Evolutionary conservation across 2,329 filamentous ascomycete species (phyloP), one percentile per base, ranked within the genome.

Genomic region (Talaromyces sp.): DNA sequence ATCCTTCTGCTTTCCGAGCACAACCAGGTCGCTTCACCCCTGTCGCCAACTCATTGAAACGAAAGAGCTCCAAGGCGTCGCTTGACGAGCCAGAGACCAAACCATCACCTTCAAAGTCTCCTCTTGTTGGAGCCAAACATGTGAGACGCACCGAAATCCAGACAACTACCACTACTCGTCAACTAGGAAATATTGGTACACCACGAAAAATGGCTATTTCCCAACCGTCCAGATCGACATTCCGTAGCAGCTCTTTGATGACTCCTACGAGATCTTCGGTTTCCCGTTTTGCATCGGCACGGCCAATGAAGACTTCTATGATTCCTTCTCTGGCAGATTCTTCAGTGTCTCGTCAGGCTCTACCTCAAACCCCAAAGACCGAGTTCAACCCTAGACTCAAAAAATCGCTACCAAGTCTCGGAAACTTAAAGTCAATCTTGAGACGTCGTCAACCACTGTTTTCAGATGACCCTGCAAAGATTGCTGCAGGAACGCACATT

Each of bases 241-340:
- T 76, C 72, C 78, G 76, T 71, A 82, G 75, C 72, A 82, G 82
- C 67, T 87, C 82, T 66, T 80, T 94, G 35, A 85, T 88, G 76
- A 96, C 91, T 6, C 92, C 93, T 0, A 95, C 91, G 9, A 92
- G 92, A 75, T 82, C 91, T 8, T 92, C 90, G 0, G 76, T 91
- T 60, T 86, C 88, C 39, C 87, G 89, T 50, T 79, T 84, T 56
- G 78, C 83, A 63, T 87, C 82, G 69, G 78, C 79, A 62, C 87
- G 85, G 72, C 80, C 82, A 8, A 78, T 85, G 52, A 85, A 83
- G 62, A 80, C 80, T 24, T 82, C 80, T 19, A 82, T 86, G 73
- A 81, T 84, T 35, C 85, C 82, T 57, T 86, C 86, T 10, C 77
- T 85, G 24, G 71, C 76, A 19, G 77, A 76, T 22, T 83, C 83